phyloP scores from a whole-genome alignment of 345 rosid species.

The Triadica sebifera region DNA sequence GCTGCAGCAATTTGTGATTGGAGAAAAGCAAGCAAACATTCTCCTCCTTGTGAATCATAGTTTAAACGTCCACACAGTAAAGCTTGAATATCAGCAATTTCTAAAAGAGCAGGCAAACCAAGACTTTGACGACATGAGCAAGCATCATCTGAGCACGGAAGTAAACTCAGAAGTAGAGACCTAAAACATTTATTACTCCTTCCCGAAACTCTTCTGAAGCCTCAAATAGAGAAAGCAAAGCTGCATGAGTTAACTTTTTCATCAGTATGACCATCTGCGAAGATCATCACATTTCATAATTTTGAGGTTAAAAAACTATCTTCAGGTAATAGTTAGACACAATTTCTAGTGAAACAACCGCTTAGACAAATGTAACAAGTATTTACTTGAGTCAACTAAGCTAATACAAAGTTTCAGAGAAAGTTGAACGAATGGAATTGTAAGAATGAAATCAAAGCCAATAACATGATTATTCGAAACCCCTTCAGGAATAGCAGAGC shows the following conservation, averaged over 20 bases:
- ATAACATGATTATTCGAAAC: neutral
- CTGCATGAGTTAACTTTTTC: slow-evolving; percentile 72
- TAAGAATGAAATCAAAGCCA: neutral
- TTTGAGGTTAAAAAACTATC: neutral
- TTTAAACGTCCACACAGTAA: slow-evolving; percentile 23
- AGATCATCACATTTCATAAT: slow-evolving; percentile 6
- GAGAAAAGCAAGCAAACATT: slow-evolving; percentile 75
- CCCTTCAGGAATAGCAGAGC: too few species aligned
- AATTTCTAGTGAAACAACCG: neutral
- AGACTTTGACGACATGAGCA: slow-evolving; percentile 57
- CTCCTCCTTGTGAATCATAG: slow-evolving; percentile 37
- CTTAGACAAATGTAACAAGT: neutral
- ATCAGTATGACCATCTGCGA: slow-evolving; percentile 71
- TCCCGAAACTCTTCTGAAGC: slow-evolving; percentile 91
- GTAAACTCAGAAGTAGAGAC: slow-evolving; percentile 55
- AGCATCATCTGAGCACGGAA: slow-evolving; percentile 50
- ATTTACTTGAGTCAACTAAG: neutral
- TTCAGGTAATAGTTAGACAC: neutral
- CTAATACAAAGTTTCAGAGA: neutral
- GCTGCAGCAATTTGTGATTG: slow-evolving; percentile 70
- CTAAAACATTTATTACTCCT: slow-evolving; percentile 79
- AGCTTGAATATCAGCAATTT: slow-evolving; percentile 31
- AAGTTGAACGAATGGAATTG: neutral
- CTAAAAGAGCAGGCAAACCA: slow-evolving; percentile 58
- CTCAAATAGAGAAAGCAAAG: slow-evolving; percentile 64